Base-by-base conservation (phyloP, 352 stramenopile species). In the Phytopythium delawarense region DNA sequence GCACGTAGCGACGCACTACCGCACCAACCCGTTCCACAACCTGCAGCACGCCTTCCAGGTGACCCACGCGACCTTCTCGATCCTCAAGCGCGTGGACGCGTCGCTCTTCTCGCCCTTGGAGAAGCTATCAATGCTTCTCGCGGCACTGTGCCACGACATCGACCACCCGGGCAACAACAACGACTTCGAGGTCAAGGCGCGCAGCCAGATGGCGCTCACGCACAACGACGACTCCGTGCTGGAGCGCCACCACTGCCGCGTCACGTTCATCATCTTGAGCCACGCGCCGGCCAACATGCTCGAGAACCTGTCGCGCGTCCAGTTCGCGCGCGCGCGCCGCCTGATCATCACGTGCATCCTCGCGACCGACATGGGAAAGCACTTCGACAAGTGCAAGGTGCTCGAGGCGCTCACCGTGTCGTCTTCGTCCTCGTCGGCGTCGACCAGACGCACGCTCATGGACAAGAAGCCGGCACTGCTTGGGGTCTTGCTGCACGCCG, bases 221-320 rank as follows among this genome's bases (percentile, higher is more conserved):
- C 90, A 96, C 66, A 92, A 93, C 53, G 83, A 96, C 64, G 72
- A 87, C 49, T 79, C 81, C 11, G 87, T 96, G 23, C 71, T 96
- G 0, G 87, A 96, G 54, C 88, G 87, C n/a, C 85, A 93, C 57
- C 85, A 94, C 56, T 84, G 78, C 42, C 75, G 78, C 20, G 75
- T 88, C 32, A 84, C 80, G 13, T 91, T 89, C 63, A 78, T 88
- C 61, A 87, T 89, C 46, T 62, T 94, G 40, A 78, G 75, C 60
- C 74, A 82, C 32, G 65, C 71, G 48, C 72, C 77, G 13, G 81
- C 71, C 34, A 89, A 91, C 55, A 78, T 92, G 35, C 61, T 92
- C 23, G 76, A 79, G 51, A 75, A 79, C 42, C 52, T 87, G 48
- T 59, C 75, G 0, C 72, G 72, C 11, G 72, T 78, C 4, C 75